Base-by-base conservation (phyloP, 164 flowering plant genomes). In the Litsea cubeba region DNA sequence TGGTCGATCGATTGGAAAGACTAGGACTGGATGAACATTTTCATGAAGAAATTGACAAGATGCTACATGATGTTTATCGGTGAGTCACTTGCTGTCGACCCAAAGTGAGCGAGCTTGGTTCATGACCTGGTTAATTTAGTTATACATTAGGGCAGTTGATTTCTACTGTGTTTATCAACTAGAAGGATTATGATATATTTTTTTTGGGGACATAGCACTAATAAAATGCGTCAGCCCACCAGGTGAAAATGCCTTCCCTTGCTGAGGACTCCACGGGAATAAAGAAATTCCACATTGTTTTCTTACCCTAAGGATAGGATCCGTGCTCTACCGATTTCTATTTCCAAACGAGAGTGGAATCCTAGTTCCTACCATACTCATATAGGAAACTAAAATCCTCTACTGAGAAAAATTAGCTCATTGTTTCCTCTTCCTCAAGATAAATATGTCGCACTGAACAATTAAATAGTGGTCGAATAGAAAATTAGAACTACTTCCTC, bases 1-100 rank as follows among this genome's bases (percentile, higher is more conserved):
- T 83, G 69, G 81, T 83, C 12, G 79, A 84, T 68, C 82, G 77
- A 17, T 32, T 84, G 3, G 75, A 80, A 62, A 81, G 76, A 22
- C 35, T 80, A 50, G 85, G 85, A 0, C 50, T 82, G 23, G 78
- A 77, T 14, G 76, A 76, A 64, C 75, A 80, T 76, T 82, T 80
- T 40, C 22, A 6, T n/a, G 67, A 71, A 62, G 85, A 80, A 40
- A 84, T 76, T 30, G 77, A 77, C 72, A 30, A 67, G 17, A 30
- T 79, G 35, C 65, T 86, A 69, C 49, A 32, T 17, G 70, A 71
- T 62, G 72, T 76, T 63, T 75, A 81, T 62, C 60, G 83, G 89
- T 84, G 32, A 66, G 11, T 14, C 7, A 5, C 22, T 63, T 63
- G 28, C 30, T 14, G 17, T 15, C 4, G 28, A 28, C 20, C 28